These are phyloP conservation scores for Euphorbia celastroides DNA, from an alignment of 441 rosid genomes.

Conservation along the genomic window DNA sequence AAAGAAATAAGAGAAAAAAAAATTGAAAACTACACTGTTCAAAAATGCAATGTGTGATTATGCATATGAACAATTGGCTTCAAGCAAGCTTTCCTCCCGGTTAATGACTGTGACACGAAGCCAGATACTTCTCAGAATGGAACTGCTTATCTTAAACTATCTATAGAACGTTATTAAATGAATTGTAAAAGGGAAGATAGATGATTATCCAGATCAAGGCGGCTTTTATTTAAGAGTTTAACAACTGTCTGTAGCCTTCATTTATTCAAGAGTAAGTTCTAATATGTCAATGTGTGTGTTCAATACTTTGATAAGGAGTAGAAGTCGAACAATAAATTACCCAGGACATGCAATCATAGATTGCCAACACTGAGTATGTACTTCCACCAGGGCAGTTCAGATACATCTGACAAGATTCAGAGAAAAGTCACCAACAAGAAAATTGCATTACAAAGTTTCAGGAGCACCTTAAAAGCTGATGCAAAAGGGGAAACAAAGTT, in stretches of 20 bases:
- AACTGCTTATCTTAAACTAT: constrained; percentile 12
- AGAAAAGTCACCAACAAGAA: constrained; percentile 15
- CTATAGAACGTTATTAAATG: too few relatives aligned
- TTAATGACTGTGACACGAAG: not conserved
- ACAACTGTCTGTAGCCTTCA: not conserved
- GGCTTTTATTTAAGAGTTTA: too few relatives aligned
- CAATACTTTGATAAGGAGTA: too few relatives aligned
- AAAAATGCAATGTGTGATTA: not conserved
- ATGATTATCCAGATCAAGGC: too few relatives aligned
- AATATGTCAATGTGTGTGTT: not conserved
- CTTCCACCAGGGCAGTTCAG: constrained; percentile 96
- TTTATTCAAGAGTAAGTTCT: not conserved
- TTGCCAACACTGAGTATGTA: constrained; percentile 74
- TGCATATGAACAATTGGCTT: not conserved
- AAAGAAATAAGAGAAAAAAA: not conserved
- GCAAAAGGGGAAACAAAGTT: constrained; percentile 8
- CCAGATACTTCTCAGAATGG: not conserved
- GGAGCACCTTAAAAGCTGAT: not conserved
- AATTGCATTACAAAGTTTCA: not conserved
- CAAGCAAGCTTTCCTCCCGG: not conserved
- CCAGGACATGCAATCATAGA: constrained; percentile 92
- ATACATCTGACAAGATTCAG: constrained; percentile 48
- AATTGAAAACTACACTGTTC: not conserved
- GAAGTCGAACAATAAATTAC: constrained; percentile 30
- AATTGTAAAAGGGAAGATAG: too few relatives aligned